These are phyloP conservation scores for Entomortierella parvispora DNA, from an alignment of 192 early-diverging fungal genomes.

Conservation along the genomic window DNA sequence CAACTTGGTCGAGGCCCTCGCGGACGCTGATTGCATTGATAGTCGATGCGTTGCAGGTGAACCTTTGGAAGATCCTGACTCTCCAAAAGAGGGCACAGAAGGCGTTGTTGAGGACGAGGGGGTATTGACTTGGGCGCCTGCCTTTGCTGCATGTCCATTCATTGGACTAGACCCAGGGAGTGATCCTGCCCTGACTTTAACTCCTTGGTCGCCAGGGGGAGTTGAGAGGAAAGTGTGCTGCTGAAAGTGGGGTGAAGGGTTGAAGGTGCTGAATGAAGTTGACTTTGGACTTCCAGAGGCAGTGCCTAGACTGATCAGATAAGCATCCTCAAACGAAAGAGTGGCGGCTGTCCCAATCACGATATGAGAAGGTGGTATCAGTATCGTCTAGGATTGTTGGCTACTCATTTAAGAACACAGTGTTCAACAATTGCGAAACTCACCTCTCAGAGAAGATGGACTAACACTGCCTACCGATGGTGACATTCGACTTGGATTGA, in stretches of 20 bases:
- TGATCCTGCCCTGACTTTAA: slow-evolving; percentile 12
- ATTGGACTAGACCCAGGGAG: slow-evolving; percentile 6
- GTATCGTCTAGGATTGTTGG: no score
- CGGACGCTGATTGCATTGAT: neutral
- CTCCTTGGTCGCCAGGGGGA: slow-evolving; percentile 8
- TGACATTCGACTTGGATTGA: slow-evolving; percentile 47
- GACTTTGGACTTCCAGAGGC: slow-evolving; percentile 40
- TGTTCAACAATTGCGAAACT: neutral
- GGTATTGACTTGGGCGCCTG: slow-evolving; percentile 12
- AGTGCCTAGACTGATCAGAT: slow-evolving; percentile 55
- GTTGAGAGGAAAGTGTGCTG: slow-evolving; percentile 40
- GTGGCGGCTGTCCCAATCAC: slow-evolving; percentile 40
- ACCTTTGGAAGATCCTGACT: neutral
- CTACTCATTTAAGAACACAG: neutral
- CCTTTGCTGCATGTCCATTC: neutral
- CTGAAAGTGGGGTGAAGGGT: slow-evolving; percentile 10
- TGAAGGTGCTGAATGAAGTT: slow-evolving; percentile 20
- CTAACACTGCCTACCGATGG: slow-evolving; percentile 38
- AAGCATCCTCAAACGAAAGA: slow-evolving; percentile 70
- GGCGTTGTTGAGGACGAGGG: slow-evolving; percentile 5
- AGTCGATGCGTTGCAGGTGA: neutral
- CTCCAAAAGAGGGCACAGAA: no score
- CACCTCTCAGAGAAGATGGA: slow-evolving; percentile 42
- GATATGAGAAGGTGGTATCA: no score
- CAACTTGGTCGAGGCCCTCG: neutral